Base-by-base conservation (phyloP, 1,284 basidiomycete genomes). In the Cystobasidiaceae sp. region DNA sequence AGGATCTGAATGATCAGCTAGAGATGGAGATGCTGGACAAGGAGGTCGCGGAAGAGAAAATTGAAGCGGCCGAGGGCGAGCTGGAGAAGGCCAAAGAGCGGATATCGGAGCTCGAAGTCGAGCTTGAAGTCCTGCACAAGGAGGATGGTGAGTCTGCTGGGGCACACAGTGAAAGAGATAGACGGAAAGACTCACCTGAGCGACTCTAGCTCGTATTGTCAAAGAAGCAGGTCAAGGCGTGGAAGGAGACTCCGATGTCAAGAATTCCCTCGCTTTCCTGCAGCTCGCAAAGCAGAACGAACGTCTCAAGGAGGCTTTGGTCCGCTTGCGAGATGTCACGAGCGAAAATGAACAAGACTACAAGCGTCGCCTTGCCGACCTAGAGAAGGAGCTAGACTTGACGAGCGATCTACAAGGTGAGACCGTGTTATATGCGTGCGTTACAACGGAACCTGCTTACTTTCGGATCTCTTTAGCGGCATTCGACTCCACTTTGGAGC, bases 261-360 rank as follows among this genome's bases (percentile, higher is more conserved):
- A 75, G 1, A 82, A 83, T 64, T 85, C 87, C 0, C 74, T 96
- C 46, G 88, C 88, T 0, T 92, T 87, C 73, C 86, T 94, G 11
- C 92, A 97, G 74, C 83, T 98, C 1, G 92, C 97, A 79, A 96
- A 92, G 77, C 93, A 97, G 75, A 98, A 97, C 71, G 90, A 93
- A 73, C 80, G 94, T 8, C 79, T 98, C 57, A 97, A 96, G 77
- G 93, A 97, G 72, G 94, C 94, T 11, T 81, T 98, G 23, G 82
- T 96, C 50, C 83, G 90, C 49, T 77, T 97, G 45, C 86, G 93
- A 4, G 94, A 97, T 70, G 81, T 96, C 68, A 86, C 89, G 0
- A 84, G 87, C 66, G 91, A 97, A 75, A 87, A 84, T 0, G 94
- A 98, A 67, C 82, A 83, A 67, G 92, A 96, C 37, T 87, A 92